phyloP scores from a whole-genome alignment of 2,329 filamentous ascomycete genomes.

The Calonectria hawksworthii region DNA sequence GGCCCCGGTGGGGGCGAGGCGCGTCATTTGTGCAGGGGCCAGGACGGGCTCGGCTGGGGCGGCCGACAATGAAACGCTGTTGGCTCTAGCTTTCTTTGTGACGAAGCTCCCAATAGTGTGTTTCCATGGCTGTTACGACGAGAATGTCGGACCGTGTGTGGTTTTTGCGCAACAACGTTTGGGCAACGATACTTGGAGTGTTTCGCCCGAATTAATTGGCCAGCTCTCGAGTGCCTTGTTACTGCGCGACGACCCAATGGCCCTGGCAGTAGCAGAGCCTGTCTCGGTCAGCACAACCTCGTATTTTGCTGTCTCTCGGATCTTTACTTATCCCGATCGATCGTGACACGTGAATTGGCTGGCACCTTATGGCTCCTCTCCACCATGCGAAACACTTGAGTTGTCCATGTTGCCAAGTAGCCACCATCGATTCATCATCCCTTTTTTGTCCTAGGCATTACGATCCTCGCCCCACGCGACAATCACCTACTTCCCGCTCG shows the following conservation, averaged over 20 bases:
- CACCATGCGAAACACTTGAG: background rate
- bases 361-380: background rate
- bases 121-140: background rate
- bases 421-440: background rate
- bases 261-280: background rate
- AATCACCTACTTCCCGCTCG: background rate
- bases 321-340: constrained; percentile 6
- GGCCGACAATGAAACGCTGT: constrained; percentile 1
- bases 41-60: background rate
- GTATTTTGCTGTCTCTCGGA: background rate
- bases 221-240: background rate
- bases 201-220: background rate
- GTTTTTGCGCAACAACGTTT: background rate
- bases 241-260: background rate
- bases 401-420: background rate
- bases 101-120: no score
- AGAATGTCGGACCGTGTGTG: background rate
- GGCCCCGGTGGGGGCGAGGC: background rate
- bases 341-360: background rate
- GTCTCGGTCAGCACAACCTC: background rate
- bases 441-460: background rate
- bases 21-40: background rate
- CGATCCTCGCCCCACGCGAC: background rate
- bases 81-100: background rate
- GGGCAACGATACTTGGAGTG: background rate